Conservation (phyloP, 1,284 basidiomycete genomes). For the Ceratobasidium sp. region DNA sequence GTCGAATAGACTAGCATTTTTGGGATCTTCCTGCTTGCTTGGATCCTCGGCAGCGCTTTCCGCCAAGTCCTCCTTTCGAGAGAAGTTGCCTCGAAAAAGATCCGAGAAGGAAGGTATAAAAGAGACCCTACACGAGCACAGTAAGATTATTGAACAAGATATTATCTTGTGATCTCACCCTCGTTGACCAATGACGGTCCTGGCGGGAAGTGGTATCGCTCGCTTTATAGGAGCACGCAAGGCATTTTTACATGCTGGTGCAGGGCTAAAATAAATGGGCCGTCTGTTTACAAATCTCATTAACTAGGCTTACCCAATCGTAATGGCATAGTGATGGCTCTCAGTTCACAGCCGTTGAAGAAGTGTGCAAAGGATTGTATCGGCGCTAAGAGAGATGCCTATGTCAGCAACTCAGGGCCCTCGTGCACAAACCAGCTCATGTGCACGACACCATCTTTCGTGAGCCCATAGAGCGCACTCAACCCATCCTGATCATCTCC, state of each 20-base stretch:
- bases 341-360: constrained; percentile 4
- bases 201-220: neutral
- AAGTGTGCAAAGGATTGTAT: neutral
- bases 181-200: neutral
- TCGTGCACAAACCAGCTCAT: neutral
- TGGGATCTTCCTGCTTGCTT: constrained; percentile 59
- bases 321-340: neutral
- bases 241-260: neutral
- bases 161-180: neutral
- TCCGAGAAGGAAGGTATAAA: constrained; percentile 21
- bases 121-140: neutral
- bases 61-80: constrained; percentile 56
- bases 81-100: constrained; percentile 60
- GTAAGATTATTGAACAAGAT: neutral
- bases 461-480: neutral
- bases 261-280: neutral
- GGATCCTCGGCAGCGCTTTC: constrained; percentile 61
- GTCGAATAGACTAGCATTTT: constrained; percentile 65
- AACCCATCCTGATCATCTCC: neutral
- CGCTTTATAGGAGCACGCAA: neutral
- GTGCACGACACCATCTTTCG: constrained; percentile 19
- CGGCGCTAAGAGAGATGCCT: constrained; percentile 4
- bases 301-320: neutral
- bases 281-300: neutral
- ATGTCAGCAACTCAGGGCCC: constrained; percentile 2